These are phyloP conservation scores for Monosporascus sp. DNA, from an alignment of 2,329 filamentous ascomycete species.

Conservation along the genomic window DNA sequence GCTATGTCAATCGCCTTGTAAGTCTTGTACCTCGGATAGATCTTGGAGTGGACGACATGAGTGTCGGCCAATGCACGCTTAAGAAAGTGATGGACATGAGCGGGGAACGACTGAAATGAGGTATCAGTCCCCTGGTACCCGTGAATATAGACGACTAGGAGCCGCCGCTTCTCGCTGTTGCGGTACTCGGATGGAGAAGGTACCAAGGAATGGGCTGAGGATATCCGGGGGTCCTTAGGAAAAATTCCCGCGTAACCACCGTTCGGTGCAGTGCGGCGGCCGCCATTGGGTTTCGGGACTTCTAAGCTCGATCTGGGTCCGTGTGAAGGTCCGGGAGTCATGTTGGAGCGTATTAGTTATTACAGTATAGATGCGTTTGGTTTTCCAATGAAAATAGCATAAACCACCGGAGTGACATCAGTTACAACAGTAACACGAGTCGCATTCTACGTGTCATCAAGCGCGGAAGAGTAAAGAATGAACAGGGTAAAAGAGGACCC, in stretches of 20 bases:
- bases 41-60: conserved; percentile 80
- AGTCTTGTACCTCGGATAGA: conserved; percentile 76
- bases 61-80: conserved; percentile 61
- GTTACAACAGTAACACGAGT: background rate
- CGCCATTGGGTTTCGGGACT: conserved; percentile 3
- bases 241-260: conserved; percentile 14
- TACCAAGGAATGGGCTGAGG: conserved; percentile 38
- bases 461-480: background rate
- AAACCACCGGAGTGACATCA: background rate
- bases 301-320: background rate
- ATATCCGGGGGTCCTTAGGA: conserved; percentile 38
- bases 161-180: conserved; percentile 39
- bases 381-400: background rate
- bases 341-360: background rate
- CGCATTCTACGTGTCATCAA: background rate
- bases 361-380: background rate
- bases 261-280: conserved; percentile 1
- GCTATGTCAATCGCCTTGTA: conserved; percentile 67
- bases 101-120: conserved; percentile 82
- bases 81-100: conserved; percentile 75
- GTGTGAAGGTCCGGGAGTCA: background rate
- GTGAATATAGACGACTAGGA: conserved; percentile 81
- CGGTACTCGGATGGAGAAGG: conserved; percentile 20
- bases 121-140: conserved; percentile 86
- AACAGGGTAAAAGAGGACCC: background rate